Evolutionary conservation across 2,329 filamentous ascomycete species (phyloP).

Genomic region (Paramyrothecium sp.): DNA sequence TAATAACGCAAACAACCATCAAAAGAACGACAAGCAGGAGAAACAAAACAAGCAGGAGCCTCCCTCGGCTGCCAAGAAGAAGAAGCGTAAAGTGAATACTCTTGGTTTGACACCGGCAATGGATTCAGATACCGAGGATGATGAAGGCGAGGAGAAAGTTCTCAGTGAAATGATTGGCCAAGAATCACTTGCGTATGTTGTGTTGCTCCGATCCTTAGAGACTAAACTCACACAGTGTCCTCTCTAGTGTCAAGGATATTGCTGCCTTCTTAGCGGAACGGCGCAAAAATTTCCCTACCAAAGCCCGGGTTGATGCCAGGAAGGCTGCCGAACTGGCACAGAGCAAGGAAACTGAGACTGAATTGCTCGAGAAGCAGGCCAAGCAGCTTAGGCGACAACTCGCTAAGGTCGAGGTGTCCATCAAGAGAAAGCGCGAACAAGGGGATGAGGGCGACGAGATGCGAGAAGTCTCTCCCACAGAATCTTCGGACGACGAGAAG

Average conservation of each 20-base stretch:
- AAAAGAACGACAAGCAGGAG: constrained; percentile 17
- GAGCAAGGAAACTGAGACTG: constrained; percentile 60
- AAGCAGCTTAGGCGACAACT: constrained; percentile 64
- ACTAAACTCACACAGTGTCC: neutral
- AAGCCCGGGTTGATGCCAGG: constrained; percentile 64
- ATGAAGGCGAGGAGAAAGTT: constrained; percentile 70
- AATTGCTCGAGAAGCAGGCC: constrained; percentile 55
- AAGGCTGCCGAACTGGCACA: constrained; percentile 46
- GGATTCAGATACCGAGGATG: constrained; percentile 63
- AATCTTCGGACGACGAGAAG: constrained; percentile 55
- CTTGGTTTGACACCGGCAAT: constrained; percentile 69
- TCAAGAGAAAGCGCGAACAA: constrained; percentile 67
- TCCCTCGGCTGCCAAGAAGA: constrained; percentile 58
- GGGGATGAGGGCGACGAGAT: constrained; percentile 67
- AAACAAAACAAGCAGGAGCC: constrained; percentile 29
- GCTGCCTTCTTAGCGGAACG: constrained; percentile 79
- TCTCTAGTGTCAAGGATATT: constrained; percentile 64
- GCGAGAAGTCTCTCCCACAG: constrained; percentile 48
- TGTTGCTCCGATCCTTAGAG: neutral
- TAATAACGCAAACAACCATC: constrained; percentile 15
- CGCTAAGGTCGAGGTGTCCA: constrained; percentile 68
- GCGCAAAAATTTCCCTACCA: constrained; percentile 77
- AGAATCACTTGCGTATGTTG: constrained; percentile 54
- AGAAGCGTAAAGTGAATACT: constrained; percentile 70
- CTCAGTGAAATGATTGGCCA: constrained; percentile 53